Evolutionary conservation across 2,329 filamentous ascomycete genomes (phyloP).

Genomic region (Fusarium pseudograminearum): DNA sequence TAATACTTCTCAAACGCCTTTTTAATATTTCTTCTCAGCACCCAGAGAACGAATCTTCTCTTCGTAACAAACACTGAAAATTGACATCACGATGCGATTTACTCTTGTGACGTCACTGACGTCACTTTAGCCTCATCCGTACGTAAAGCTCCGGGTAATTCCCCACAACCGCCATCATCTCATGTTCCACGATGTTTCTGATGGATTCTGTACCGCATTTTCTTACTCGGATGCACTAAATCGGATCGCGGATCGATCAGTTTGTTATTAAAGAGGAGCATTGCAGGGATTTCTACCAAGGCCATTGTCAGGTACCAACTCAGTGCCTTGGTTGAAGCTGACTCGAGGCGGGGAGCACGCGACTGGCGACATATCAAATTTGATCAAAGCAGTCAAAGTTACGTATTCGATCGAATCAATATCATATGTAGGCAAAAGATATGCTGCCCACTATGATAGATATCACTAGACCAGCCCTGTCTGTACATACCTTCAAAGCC

Average conservation of each 20-base stretch:
- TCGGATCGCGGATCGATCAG: conserved; percentile 26
- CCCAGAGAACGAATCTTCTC: not conserved
- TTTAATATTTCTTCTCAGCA: conserved; percentile 21
- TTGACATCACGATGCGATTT: conserved; percentile 28
- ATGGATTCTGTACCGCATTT: conserved; percentile 16
- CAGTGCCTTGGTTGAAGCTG: conserved; percentile 20
- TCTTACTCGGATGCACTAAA: conserved; percentile 7
- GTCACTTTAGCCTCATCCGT: conserved; percentile 34
- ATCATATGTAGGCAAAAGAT: not conserved
- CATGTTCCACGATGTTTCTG: conserved; percentile 18
- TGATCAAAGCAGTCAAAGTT: conserved; percentile 14
- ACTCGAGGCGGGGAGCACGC: conserved; percentile 15
- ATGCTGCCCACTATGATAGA: conserved; percentile 3
- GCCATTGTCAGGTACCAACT: conserved; percentile 17
- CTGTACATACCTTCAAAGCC: conserved; percentile 8
- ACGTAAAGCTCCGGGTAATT: conserved; percentile 38
- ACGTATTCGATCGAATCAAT: conserved; percentile 5
- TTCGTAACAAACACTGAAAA: conserved; percentile 4
- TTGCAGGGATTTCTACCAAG: conserved; percentile 22
- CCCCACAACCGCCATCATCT: conserved; percentile 32
- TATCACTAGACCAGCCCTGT: conserved; percentile 6
- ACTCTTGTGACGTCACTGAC: conserved; percentile 46
- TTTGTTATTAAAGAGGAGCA: conserved; percentile 8
- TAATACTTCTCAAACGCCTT: conserved; percentile 14
- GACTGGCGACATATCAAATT: conserved; percentile 8